A percentile compares a stretch with the other conserved stretches of the same genome.
Evolutionary conservation across 2,329 filamentous ascomycete species (phyloP).

Genomic region (Ceratocystis cubensis): DNA sequence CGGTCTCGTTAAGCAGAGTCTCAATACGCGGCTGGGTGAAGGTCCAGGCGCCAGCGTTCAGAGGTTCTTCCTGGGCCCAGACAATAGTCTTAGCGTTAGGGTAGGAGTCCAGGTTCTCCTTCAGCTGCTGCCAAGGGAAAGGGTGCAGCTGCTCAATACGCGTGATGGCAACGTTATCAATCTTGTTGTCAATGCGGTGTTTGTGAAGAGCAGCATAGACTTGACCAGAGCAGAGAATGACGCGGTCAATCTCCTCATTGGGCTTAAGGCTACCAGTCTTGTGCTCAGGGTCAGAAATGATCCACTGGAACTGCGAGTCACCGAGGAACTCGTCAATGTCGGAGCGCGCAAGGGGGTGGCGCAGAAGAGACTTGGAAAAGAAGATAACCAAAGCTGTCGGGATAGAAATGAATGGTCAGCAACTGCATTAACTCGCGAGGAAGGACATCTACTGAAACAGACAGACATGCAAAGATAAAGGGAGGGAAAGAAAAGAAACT

Average conservation of each 20-base stretch:
- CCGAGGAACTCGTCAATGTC: slow-evolving; percentile 81
- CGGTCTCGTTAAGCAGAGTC: slow-evolving; percentile 83
- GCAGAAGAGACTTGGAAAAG: slow-evolving; percentile 95
- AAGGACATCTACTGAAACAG: neutral
- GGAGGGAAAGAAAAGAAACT: slow-evolving; percentile 31
- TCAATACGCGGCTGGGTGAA: slow-evolving; percentile 97
- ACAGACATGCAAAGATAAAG: slow-evolving; percentile 1
- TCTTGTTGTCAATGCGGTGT: slow-evolving; percentile 72
- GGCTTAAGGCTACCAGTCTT: slow-evolving; percentile 59
- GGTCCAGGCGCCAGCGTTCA: slow-evolving; percentile 94
- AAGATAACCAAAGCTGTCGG: slow-evolving; percentile 74
- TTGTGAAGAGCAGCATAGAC: slow-evolving; percentile 85
- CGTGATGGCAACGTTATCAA: slow-evolving; percentile 86
- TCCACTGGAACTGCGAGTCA: slow-evolving; percentile 90
- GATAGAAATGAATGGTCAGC: slow-evolving; percentile 23
- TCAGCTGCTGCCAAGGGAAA: slow-evolving; percentile 95
- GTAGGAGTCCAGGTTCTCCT: slow-evolving; percentile 93
- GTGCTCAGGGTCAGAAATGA: slow-evolving; percentile 84
- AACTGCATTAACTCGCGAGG: neutral
- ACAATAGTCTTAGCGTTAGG: slow-evolving; percentile 96
- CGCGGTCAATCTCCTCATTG: slow-evolving; percentile 79
- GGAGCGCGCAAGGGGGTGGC: slow-evolving; percentile 85
- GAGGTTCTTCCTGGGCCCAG: slow-evolving; percentile 93
- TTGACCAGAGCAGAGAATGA: slow-evolving; percentile 89
- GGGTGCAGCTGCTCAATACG: slow-evolving; percentile 96